Conservation (phyloP, 495 filamentous ascomycete genomes). For the Choiromyces venosus region DNA sequence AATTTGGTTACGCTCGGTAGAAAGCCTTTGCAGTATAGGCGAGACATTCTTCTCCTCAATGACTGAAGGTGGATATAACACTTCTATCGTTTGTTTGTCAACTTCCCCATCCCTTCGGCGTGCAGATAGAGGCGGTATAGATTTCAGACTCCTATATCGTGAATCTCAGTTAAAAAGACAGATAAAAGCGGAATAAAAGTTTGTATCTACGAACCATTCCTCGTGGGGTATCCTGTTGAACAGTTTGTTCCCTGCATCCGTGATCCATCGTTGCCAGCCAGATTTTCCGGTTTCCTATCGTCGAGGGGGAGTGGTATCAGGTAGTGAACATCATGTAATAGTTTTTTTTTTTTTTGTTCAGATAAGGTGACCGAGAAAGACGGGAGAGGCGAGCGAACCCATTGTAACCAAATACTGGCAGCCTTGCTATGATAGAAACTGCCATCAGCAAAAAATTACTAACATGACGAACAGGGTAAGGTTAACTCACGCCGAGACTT, state of each 20-base stretch:
- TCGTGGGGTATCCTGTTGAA: conserved; percentile 86
- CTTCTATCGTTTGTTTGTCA: conserved; percentile 62
- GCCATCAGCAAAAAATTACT: background rate
- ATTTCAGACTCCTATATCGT: conserved; percentile 65
- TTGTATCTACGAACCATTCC: conserved; percentile 60
- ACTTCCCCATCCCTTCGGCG: conserved; percentile 58
- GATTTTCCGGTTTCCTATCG: conserved; percentile 79
- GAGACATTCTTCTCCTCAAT: conserved; percentile 58
- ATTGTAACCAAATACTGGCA: conserved; percentile 34
- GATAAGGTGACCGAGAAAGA: conserved; percentile 6
- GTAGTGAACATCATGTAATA: conserved; percentile 21
- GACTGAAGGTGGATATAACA: conserved; percentile 68
- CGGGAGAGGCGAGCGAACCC: conserved; percentile 19
- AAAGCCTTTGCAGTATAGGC: conserved; percentile 58
- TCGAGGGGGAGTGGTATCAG: conserved; percentile 41
- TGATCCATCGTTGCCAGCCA: conserved; percentile 81
- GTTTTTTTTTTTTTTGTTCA: conserved; percentile 42
- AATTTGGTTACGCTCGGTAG: conserved; percentile 70
- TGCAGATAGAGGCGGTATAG: conserved; percentile 74
- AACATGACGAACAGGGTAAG: background rate
- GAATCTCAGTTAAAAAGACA: conserved; percentile 7
- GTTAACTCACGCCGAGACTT: conserved; percentile 34
- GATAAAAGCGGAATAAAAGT: background rate
- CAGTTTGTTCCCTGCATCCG: conserved; percentile 75
- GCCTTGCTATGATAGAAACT: conserved; percentile 18